These are phyloP conservation scores for Myriangium duriaei DNA, from an alignment of 2,329 filamentous ascomycete species.

Conservation along the genomic window DNA sequence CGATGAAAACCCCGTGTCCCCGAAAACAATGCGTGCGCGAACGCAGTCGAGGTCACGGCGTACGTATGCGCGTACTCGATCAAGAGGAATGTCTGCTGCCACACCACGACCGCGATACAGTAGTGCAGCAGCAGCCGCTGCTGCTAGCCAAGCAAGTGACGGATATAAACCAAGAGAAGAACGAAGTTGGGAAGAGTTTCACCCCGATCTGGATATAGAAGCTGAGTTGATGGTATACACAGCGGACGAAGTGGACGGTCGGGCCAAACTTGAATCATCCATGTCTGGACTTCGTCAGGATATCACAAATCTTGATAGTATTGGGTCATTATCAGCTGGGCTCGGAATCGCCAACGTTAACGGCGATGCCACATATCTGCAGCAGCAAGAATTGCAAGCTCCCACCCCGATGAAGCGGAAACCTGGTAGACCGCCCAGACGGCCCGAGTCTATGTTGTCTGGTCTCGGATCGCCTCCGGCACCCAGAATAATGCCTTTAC, in stretches of 20 bases:
- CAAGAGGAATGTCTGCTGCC: slow-evolving; percentile 42
- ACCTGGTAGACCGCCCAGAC: slow-evolving; percentile 53
- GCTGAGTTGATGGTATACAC: slow-evolving; percentile 64
- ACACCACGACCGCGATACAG: slow-evolving; percentile 57
- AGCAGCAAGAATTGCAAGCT: slow-evolving; percentile 15
- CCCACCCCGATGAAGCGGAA: slow-evolving; percentile 37
- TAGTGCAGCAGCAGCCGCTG: slow-evolving; percentile 77
- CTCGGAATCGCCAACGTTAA: slow-evolving; percentile 6
- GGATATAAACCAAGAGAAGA: slow-evolving; percentile 97
- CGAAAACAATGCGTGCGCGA: slow-evolving; percentile 5
- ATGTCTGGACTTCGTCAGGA: slow-evolving; percentile 7
- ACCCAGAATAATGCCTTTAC: slow-evolving; percentile 60
- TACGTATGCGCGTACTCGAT: slow-evolving; percentile 38
- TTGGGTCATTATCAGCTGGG: background rate
- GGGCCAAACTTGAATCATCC: slow-evolving; percentile 23
- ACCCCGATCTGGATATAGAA: slow-evolving; percentile 87
- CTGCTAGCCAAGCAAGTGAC: slow-evolving; percentile 78
- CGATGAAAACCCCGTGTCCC: slow-evolving; percentile 10
- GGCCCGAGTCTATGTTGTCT: slow-evolving; percentile 47
- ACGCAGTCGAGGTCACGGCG: slow-evolving; percentile 20
- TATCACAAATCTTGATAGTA: slow-evolving; percentile 5
- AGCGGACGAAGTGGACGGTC: slow-evolving; percentile 75
- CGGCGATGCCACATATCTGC: slow-evolving; percentile 3
- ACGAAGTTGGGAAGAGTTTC: slow-evolving; percentile 94
- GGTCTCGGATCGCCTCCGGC: slow-evolving; percentile 46